phyloP scores from a whole-genome alignment of 495 filamentous ascomycete genomes.

The Penicillium bialowiezense region DNA sequence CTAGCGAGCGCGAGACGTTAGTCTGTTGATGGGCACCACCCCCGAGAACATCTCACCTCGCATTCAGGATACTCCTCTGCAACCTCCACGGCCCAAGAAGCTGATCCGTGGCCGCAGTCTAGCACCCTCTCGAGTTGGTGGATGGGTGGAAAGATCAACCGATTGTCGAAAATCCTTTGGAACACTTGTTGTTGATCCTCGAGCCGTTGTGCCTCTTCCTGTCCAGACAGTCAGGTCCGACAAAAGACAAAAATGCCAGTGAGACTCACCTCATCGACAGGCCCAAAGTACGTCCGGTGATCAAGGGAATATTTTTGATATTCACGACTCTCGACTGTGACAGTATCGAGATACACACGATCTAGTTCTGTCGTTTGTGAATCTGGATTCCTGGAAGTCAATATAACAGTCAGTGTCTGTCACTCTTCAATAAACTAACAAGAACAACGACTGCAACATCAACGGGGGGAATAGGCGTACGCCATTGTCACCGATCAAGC shows the following conservation, averaged over 20 bases:
- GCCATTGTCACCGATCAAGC: slow-evolving; percentile 27
- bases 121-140: slow-evolving; percentile 61
- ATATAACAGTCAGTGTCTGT: slow-evolving; percentile 4
- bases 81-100: slow-evolving; percentile 57
- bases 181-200: slow-evolving; percentile 69
- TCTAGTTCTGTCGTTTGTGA: slow-evolving; percentile 55
- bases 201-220: slow-evolving; percentile 82
- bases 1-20: slow-evolving; percentile 44
- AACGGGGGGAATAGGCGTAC: slow-evolving; percentile 20
- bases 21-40: not conserved
- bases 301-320: slow-evolving; percentile 76
- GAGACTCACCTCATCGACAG: slow-evolving; percentile 79
- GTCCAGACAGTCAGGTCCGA: slow-evolving; percentile 14
- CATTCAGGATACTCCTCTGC: slow-evolving; percentile 68
- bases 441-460: not conserved
- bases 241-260: not conserved
- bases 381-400: slow-evolving; percentile 42
- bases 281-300: slow-evolving; percentile 70
- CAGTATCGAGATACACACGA: slow-evolving; percentile 57
- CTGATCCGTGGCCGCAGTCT: slow-evolving; percentile 75
- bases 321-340: slow-evolving; percentile 63
- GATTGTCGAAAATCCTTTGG: slow-evolving; percentile 67
- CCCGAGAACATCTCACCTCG: slow-evolving; percentile 52
- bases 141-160: slow-evolving; percentile 79
- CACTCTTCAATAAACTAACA: not conserved